Base-by-base conservation (phyloP, 805 yeast genomes). In the Sugiyamaella americana region DNA sequence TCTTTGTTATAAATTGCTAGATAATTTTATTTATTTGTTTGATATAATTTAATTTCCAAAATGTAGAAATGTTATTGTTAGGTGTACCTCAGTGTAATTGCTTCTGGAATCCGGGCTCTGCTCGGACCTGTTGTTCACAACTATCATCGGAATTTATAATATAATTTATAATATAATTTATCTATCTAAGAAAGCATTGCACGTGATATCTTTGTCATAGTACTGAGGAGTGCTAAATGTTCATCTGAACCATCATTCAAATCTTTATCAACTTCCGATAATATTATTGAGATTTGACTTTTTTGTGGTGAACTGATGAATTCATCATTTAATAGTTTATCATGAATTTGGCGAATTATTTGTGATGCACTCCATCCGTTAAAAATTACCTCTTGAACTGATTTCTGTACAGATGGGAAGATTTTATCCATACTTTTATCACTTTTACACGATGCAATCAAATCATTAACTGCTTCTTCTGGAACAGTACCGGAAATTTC, bases 191-290 rank as follows among this genome's bases (percentile, higher is more conserved):
- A n/a, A n/a, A n/a, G n/a, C n/a, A n/a, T n/a, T n/a, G n/a, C n/a
- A n/a, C n/a, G n/a, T 4, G 83, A 71, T n/a, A 82, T 66, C 52
- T 77, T 71, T 8, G 75, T 58, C 24, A 78, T 57, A 54, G 87
- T 70, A 56, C 85, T 84, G 54, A 91, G 71, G 19, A 93, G 58
- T 57, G 86, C 95, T 23, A 91, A 68, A 49, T 84, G 87, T 62
- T 91, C 98, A 58, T 88, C 94, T 3, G 95, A 78, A 13, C 98
- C 98, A 59, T 80, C 87, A 45, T 80, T 75, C 46, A 91, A 69
- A 44, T 80, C 75, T 42, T 78, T 75, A 62, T 91, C 98, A 0
- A 87, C 74, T 37, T 80, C 83, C 56, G 88, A 87, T 21, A 93
- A 64, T 4, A 79, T 65, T 58, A 71, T 65, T 0, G 96, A 75